Evolutionary conservation across 2,329 filamentous ascomycete genomes (phyloP).

Genomic region (Thelonectria rubi): DNA sequence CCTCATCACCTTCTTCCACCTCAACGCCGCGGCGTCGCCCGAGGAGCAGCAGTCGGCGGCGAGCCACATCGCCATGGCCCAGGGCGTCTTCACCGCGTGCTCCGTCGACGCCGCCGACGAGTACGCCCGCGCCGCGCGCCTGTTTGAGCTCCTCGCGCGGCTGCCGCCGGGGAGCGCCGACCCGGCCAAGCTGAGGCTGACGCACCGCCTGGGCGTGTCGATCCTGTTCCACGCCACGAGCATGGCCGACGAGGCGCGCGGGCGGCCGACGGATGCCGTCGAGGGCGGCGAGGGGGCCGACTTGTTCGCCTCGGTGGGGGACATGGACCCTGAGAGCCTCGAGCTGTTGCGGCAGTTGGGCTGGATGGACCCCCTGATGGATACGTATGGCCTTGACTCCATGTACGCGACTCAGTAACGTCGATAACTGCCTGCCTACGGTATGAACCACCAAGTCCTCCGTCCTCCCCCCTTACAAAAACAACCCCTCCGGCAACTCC

Average conservation of each 20-base stretch:
- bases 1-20: slow-evolving; percentile 32
- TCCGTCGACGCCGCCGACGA: slow-evolving; percentile 24
- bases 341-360: slow-evolving; percentile 24
- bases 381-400: slow-evolving; percentile 23
- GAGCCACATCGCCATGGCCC: slow-evolving; percentile 27
- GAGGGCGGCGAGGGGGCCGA: slow-evolving; percentile 2
- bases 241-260: slow-evolving; percentile 26
- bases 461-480: too few relatives aligned
- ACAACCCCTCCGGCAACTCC: slow-evolving; percentile 5
- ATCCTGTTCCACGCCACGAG: slow-evolving; percentile 27
- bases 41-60: slow-evolving; percentile 28
- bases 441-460: too few relatives aligned
- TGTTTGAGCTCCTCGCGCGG: slow-evolving; percentile 28
- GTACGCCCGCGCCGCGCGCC: slow-evolving; percentile 15
- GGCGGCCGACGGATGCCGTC: slow-evolving; percentile 16
- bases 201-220: slow-evolving; percentile 30
- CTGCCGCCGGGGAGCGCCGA: not conserved
- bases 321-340: not conserved
- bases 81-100: slow-evolving; percentile 21
- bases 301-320: not conserved
- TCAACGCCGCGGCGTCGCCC: not conserved
- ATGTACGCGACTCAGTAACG: slow-evolving; percentile 2
- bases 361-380: slow-evolving; percentile 32
- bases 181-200: slow-evolving; percentile 12
- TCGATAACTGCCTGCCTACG: too few relatives aligned